Evolutionary conservation across 225 moss, liverwort and hornwort species (phyloP).

Genomic region (Asterella californica): DNA sequence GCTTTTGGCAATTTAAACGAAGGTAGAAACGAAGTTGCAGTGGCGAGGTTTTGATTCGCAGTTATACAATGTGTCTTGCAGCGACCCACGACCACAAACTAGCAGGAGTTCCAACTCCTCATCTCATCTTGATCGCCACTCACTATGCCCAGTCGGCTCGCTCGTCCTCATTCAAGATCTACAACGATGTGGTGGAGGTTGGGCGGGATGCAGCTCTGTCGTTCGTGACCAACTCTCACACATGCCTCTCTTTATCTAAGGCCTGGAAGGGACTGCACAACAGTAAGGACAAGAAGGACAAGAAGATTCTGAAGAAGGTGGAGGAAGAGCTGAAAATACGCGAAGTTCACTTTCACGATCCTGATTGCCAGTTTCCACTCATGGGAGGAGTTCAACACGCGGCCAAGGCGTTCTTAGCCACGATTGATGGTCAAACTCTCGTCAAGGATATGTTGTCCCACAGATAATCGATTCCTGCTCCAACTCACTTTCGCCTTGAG

Average conservation of each 20-base stretch:
- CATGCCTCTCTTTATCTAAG: slow-evolving; percentile 35
- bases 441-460: slow-evolving; percentile 31
- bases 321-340: slow-evolving; percentile 44
- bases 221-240: slow-evolving; percentile 34
- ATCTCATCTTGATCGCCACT: slow-evolving; percentile 38
- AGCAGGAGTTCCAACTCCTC: slow-evolving; percentile 44
- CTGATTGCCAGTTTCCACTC: slow-evolving; percentile 46
- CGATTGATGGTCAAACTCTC: slow-evolving; percentile 39
- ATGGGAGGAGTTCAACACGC: slow-evolving; percentile 52
- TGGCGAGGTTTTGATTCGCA: neutral
- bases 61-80: slow-evolving; percentile 12
- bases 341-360: slow-evolving; percentile 43
- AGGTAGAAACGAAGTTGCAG: neutral
- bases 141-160: slow-evolving; percentile 41
- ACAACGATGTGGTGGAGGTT: slow-evolving; percentile 47
- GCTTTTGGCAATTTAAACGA: neutral
- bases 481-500: neutral
- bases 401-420: slow-evolving; percentile 39
- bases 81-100: slow-evolving; percentile 39
- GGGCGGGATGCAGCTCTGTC: slow-evolving; percentile 39
- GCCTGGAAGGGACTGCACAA: slow-evolving; percentile 34
- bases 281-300: slow-evolving; percentile 33
- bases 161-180: slow-evolving; percentile 44
- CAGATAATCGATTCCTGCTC: neutral
- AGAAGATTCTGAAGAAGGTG: slow-evolving; percentile 36